These are phyloP conservation scores for Saccharomycopsis capsularis DNA, from an alignment of 805 yeast genomes.

Conservation along the genomic window DNA sequence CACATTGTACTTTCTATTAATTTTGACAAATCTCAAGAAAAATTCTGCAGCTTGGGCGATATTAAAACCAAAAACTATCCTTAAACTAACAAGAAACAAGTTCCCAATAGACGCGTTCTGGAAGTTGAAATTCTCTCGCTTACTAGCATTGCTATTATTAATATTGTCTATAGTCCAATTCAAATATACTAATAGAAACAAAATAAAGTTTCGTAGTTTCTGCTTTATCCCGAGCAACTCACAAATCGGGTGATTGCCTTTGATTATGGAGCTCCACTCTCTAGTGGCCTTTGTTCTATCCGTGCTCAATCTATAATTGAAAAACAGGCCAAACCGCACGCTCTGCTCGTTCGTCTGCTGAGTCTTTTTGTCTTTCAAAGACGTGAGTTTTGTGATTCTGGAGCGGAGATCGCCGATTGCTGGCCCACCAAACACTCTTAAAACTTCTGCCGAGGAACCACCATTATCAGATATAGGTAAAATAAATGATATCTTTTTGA, in stretches of 20 bases:
- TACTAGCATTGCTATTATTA: no score
- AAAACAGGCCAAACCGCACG: slow-evolving; percentile 17
- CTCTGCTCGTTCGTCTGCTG: background rate
- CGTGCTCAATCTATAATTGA: slow-evolving; percentile 28
- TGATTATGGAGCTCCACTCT: slow-evolving; percentile 76
- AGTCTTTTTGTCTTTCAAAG: slow-evolving; percentile 25
- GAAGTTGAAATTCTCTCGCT: slow-evolving; percentile 55
- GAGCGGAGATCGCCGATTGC: slow-evolving; percentile 92
- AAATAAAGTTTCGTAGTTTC: background rate
- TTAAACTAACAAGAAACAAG: slow-evolving; percentile 70
- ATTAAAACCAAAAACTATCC: slow-evolving; percentile 54
- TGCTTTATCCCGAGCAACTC: slow-evolving; percentile 46
- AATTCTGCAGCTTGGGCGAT: slow-evolving; percentile 9
- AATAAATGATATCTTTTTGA: slow-evolving; percentile 47
- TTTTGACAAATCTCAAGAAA: slow-evolving; percentile 12
- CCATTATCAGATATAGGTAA: slow-evolving; percentile 90
- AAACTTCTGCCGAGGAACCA: slow-evolving; percentile 85
- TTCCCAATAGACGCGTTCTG: slow-evolving; percentile 83
- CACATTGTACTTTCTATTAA: slow-evolving; percentile 10
- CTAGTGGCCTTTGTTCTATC: slow-evolving; percentile 44
- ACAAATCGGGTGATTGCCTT: slow-evolving; percentile 75
- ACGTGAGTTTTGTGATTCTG: slow-evolving; percentile 66
- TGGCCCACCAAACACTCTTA: slow-evolving; percentile 86
- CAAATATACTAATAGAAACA: slow-evolving; percentile 4
- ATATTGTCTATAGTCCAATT: slow-evolving; percentile 45